Evolutionary conservation across 2,329 filamentous ascomycete species (phyloP).

Genomic region (Cercospora sp.): DNA sequence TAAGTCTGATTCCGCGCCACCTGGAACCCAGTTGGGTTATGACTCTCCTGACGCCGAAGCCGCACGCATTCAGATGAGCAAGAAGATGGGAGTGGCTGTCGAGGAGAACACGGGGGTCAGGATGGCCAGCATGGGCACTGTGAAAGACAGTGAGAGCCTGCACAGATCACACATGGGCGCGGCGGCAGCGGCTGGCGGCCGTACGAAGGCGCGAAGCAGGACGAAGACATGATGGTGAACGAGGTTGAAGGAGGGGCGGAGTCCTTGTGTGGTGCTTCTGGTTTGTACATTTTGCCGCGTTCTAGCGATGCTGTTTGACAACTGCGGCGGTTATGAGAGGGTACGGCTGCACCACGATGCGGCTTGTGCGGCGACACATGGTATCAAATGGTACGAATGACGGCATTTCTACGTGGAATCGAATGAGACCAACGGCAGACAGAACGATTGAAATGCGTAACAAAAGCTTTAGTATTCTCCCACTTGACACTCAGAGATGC

Average conservation of each 20-base stretch:
- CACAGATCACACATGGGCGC: conserved; percentile 9
- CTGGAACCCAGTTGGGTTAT: conserved; percentile 41
- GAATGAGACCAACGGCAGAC: neutral
- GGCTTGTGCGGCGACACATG: neutral
- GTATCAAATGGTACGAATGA: neutral
- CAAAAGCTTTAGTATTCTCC: neutral
- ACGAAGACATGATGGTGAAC: conserved; percentile 11
- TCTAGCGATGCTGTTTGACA: neutral
- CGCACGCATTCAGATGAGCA: conserved; percentile 35
- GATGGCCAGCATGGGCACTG: conserved; percentile 34
- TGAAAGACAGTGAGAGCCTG: conserved; percentile 33
- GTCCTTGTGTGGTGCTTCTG: neutral
- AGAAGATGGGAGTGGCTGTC: conserved; percentile 36
- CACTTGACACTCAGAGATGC: neutral
- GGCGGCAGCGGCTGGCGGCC: conserved; percentile 12
- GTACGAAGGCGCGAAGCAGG: conserved; percentile 4
- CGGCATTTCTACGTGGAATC: neutral
- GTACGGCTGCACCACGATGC: neutral
- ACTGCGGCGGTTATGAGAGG: neutral
- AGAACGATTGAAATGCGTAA: neutral
- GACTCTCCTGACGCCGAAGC: conserved; percentile 37
- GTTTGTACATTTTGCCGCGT: conserved; percentile 2
- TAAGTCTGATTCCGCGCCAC: conserved; percentile 24
- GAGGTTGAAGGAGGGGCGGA: neutral
- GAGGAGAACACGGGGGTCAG: conserved; percentile 30